Conservation (phyloP, 257 asterid species). For the Ilex aquifolium region DNA sequence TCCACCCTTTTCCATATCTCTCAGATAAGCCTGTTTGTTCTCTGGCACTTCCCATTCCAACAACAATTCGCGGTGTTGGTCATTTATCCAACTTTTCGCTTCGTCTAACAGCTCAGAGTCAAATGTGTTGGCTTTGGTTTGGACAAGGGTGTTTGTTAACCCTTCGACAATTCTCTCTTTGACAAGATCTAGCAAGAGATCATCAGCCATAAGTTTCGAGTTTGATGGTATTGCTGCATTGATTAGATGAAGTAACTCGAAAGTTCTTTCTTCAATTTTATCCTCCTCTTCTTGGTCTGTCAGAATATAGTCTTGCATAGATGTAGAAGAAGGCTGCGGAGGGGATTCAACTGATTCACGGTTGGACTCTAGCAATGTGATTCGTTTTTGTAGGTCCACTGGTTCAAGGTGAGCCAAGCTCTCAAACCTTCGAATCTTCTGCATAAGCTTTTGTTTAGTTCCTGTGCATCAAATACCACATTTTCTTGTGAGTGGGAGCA, state of each 20-base stretch:
- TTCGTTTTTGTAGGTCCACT: conserved; percentile 35
- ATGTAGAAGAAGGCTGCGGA: conserved; percentile 13
- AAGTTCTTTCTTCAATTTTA: conserved; percentile 21
- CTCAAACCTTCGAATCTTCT: conserved; percentile 55
- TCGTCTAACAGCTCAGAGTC: conserved; percentile 23
- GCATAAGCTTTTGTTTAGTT: conserved; percentile 48
- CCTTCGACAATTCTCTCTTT: conserved; percentile 22
- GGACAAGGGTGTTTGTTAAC: neutral
- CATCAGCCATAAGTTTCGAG: conserved; percentile 31
- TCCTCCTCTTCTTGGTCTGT: conserved; percentile 26
- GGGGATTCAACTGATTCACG: conserved; percentile 30
- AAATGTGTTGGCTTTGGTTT: neutral
- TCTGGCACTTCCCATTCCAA: conserved; percentile 45
- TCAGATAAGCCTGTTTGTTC: conserved; percentile 24
- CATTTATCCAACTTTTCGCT: conserved; percentile 50
- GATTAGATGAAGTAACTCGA: conserved; percentile 30
- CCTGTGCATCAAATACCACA: conserved; percentile 29
- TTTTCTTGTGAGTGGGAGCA: neutral
- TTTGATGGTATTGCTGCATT: conserved; percentile 32
- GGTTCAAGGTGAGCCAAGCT: conserved; percentile 62
- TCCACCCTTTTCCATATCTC: conserved; percentile 45
- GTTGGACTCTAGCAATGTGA: conserved; percentile 39
- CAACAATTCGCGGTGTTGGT: conserved; percentile 13
- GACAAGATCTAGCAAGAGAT: conserved; percentile 52
- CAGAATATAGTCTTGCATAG: conserved; percentile 15